A percentile compares a stretch with the other conserved stretches of the same genome.
These are phyloP conservation scores for Xylogone sp. DNA, from an alignment of 2,329 filamentous ascomycete genomes.

Conservation along the genomic window DNA sequence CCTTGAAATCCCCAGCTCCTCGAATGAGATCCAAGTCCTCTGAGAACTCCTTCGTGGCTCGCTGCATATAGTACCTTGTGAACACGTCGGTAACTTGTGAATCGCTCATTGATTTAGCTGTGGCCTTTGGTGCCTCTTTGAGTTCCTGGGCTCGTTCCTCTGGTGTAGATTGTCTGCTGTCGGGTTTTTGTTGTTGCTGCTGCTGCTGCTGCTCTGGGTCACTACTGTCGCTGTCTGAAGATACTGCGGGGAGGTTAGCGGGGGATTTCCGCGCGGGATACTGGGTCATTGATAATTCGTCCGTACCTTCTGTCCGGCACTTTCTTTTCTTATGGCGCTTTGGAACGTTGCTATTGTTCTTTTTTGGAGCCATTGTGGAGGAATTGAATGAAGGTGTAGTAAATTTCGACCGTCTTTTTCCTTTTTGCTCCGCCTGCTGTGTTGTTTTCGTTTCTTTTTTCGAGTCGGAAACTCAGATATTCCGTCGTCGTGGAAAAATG, in stretches of 20 bases:
- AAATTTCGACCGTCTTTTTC: no score
- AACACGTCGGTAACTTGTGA: constrained; percentile 37
- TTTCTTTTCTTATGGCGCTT: constrained; percentile 25
- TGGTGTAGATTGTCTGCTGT: no score
- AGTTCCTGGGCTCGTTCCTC: no score
- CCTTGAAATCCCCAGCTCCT: constrained; percentile 65
- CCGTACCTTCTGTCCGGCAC: constrained; percentile 23
- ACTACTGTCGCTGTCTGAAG: constrained; percentile 14
- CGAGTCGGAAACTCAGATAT: no score
- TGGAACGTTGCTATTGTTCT: not conserved
- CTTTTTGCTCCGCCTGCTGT: not conserved
- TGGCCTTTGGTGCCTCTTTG: not conserved
- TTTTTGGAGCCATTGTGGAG: not conserved
- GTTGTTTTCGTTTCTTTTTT: not conserved
- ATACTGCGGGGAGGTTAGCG: constrained; percentile 7
- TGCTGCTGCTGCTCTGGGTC: not conserved
- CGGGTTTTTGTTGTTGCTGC: not conserved
- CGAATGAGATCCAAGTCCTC: constrained; percentile 72
- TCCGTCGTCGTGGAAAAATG: no score
- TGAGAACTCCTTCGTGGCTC: constrained; percentile 65
- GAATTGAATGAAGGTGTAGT: not conserved
- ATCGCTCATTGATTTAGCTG: constrained; percentile 1
- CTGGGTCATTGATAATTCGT: not conserved
- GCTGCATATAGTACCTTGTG: constrained; percentile 64
- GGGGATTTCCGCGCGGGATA: not conserved